Evolutionary conservation across 371 early-diverging fungal species (phyloP), one percentile per base, ranked within the genome.

Genomic region (Lichtheimia hyalospora): DNA sequence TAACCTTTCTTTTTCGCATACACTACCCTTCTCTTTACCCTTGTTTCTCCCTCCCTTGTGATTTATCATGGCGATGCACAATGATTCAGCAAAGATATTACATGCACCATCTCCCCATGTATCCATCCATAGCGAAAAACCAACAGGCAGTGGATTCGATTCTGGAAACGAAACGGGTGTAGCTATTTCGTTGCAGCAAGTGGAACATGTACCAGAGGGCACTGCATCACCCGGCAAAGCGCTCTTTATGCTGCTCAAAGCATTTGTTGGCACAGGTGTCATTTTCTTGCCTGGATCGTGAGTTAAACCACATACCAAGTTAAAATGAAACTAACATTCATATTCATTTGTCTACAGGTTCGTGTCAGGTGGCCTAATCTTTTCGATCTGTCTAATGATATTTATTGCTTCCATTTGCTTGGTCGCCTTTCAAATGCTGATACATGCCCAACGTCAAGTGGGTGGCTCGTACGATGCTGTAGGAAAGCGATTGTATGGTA

Each of bases 381-480:
- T 78, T 39, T 74, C 78, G 3, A 67, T 73, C 13, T 46, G 62
- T 52, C 53, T 78, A 1, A 69, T 78, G 73, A 20, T 69, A 12
- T 50, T 74, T 27, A 60, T 78, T 16, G 75, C 64, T 5, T 25
- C 43, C 34, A 20, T 78, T 42, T 74, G 75, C 58, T 46, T 70
- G 2, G 46, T 62, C 40, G 60, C 75, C 28, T 74, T 73, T 40
- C 75, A 75, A 58, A 49, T 72, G 4, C 58, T 78, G 0, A 67
- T 74, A 4, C 49, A 52, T 5, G 52, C 68, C 0, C 78, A 86
- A 57, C 68, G 64, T 52, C 54, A 70, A 21, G 58, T 85, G 3
- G 82, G 83, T 49, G 91, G 89, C 24, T 86, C 88, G 27, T 94
- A 91, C 74, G 93, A 92, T 52, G 91, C 92, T 61, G 81, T 94